Evolutionary conservation across 768 basidiomycete species (phyloP).

Genomic region (Podaxis sp.): DNA sequence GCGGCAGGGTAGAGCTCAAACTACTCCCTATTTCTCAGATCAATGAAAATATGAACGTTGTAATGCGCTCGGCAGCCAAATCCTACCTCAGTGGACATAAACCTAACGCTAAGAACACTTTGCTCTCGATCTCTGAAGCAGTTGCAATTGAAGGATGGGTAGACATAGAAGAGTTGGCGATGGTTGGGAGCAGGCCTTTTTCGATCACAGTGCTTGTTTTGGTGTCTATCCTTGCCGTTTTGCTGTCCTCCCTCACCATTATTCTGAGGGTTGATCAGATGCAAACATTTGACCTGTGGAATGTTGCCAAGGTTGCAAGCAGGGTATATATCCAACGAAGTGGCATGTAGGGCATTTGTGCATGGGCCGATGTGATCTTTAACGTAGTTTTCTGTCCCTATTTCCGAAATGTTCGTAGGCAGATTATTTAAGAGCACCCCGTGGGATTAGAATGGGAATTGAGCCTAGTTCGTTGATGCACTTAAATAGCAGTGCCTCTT

Average conservation of each 20-base stretch:
- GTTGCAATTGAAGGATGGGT: neutral
- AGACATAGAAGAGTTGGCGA: neutral
- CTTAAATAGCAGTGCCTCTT: too few species aligned
- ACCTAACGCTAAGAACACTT: neutral
- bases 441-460: too few species aligned
- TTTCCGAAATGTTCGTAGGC: too few species aligned
- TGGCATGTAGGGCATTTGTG: too few species aligned
- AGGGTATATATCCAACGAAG: neutral
- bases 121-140: neutral
- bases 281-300: neutral
- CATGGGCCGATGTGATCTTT: too few species aligned
- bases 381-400: too few species aligned
- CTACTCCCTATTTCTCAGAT: neutral
- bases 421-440: too few species aligned
- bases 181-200: neutral
- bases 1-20: neutral
- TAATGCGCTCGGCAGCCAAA: neutral
- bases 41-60: neutral
- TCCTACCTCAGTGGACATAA: neutral
- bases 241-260: neutral
- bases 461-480: too few species aligned
- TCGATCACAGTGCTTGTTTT: neutral
- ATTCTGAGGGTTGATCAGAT: neutral
- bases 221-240: neutral
- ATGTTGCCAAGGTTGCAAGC: neutral